A percentile compares a stretch with the other conserved stretches of the same genome.
Evolutionary conservation across 352 stramenopile species (phyloP).

Genomic region (Pythium aquatile): DNA sequence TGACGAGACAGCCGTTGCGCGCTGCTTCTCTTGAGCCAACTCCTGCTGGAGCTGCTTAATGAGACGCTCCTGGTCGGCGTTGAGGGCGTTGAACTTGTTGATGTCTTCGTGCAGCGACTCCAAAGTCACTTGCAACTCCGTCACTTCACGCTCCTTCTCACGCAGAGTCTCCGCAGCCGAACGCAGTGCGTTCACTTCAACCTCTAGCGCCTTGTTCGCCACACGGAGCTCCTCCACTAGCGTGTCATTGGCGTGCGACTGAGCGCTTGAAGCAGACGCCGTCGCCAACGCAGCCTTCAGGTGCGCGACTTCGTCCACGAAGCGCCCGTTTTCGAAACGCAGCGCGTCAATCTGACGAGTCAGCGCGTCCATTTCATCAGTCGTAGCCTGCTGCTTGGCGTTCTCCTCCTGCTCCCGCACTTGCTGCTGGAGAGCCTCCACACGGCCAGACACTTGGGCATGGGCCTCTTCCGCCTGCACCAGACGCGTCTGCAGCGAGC

Average conservation of each 20-base stretch:
- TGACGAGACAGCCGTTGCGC: not conserved
- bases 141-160: constrained; percentile 22
- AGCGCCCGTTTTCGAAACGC: constrained; percentile 10
- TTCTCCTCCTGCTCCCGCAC: constrained; percentile 2
- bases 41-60: constrained; percentile 19
- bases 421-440: constrained; percentile 12
- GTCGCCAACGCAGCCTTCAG: constrained; percentile 6
- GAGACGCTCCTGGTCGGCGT: constrained; percentile 15
- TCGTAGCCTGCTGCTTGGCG: not conserved
- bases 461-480: constrained; percentile 16
- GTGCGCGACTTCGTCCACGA: constrained; percentile 11
- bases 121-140: constrained; percentile 13
- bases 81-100: constrained; percentile 12
- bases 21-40: not conserved
- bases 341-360: constrained; percentile 13
- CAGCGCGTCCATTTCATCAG: constrained; percentile 12
- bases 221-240: constrained; percentile 17
- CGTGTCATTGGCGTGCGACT: constrained; percentile 2
- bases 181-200: constrained; percentile 16
- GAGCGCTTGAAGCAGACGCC: constrained; percentile 3
- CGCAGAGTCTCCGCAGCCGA: constrained; percentile 5
- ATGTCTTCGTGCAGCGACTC: constrained; percentile 22
- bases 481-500: constrained; percentile 13
- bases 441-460: constrained; percentile 10
- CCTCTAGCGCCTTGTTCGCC: constrained; percentile 8